Conservation (phyloP, 257 asterid genomes). For the Misopates orontium region DNA sequence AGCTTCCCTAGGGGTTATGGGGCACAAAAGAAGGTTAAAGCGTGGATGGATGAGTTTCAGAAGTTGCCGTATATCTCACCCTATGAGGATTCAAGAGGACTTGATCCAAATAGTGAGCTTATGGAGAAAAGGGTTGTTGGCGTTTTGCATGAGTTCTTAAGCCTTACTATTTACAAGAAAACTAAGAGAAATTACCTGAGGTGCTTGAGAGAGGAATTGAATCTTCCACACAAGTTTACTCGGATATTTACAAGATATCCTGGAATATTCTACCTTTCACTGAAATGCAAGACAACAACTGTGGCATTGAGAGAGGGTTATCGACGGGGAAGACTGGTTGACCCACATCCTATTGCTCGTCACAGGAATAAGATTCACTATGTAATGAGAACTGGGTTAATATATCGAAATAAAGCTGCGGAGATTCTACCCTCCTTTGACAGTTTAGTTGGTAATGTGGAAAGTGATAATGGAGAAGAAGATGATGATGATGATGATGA, state of each 20-base stretch:
- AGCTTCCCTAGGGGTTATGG: conserved; percentile 95
- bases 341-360: conserved; percentile 64
- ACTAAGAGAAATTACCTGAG: conserved; percentile 89
- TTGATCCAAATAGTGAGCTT: conserved; percentile 81
- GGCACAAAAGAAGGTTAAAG: conserved; percentile 84
- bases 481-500: conserved; percentile 41
- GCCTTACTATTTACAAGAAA: conserved; percentile 78
- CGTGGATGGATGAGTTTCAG: conserved; percentile 97
- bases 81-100: conserved; percentile 75
- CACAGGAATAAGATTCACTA: conserved; percentile 76
- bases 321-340: conserved; percentile 65
- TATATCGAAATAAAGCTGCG: conserved; percentile 65
- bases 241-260: conserved; percentile 90
- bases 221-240: conserved; percentile 89
- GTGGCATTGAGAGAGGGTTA: conserved; percentile 88
- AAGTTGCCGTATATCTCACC: conserved; percentile 95
- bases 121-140: conserved; percentile 98
- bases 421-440: conserved; percentile 57
- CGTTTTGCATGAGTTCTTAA: conserved; percentile 75
- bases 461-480: conserved; percentile 24
- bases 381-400: conserved; percentile 86
- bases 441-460: conserved; percentile 42
- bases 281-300: conserved; percentile 91
- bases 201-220: conserved; percentile 76
- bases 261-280: conserved; percentile 81